Percentiles rank a stretch among this genome's conserved stretches.
Evolutionary conservation across 306 rosid genomes (phyloP).

Genomic region (Fagus crenata): DNA sequence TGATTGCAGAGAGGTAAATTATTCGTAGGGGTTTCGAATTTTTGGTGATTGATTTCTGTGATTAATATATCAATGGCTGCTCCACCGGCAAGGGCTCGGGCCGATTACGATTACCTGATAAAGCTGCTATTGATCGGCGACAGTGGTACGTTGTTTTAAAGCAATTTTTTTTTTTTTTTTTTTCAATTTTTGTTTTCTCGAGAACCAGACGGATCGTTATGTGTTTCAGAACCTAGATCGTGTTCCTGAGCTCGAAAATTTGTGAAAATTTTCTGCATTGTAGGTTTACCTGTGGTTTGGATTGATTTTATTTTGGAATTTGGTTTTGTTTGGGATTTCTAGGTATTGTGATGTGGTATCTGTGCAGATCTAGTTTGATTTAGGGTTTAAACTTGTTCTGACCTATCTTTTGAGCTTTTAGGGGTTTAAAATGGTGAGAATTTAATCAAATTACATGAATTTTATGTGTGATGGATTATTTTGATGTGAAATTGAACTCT

Average conservation of each 20-base stretch:
- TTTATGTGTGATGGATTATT: neutral
- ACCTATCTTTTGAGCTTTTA: neutral
- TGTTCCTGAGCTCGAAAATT: slow-evolving; percentile 3
- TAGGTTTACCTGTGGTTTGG: slow-evolving; percentile 4
- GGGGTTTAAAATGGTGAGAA: slow-evolving; percentile 5
- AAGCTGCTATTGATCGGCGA: slow-evolving; percentile 96
- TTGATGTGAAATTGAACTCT: neutral
- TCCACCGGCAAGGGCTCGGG: slow-evolving; percentile 98
- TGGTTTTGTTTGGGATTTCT: neutral
- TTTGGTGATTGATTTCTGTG: slow-evolving; percentile 23
- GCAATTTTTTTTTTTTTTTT: neutral
- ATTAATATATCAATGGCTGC: slow-evolving; percentile 67
- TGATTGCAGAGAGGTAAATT: slow-evolving; percentile 30
- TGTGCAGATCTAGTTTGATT: slow-evolving; percentile 23
- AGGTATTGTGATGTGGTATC: neutral
- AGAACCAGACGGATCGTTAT: slow-evolving; percentile 12
- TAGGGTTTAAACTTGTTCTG: neutral
- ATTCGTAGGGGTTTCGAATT: slow-evolving; percentile 14
- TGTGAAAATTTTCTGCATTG: neutral
- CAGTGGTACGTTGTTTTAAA: slow-evolving; percentile 53
- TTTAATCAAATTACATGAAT: neutral
- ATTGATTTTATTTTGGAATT: neutral
- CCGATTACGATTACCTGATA: slow-evolving; percentile 94
- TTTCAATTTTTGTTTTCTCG: neutral
- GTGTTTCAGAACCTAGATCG: slow-evolving; percentile 20